Evolutionary conservation across 2,329 filamentous ascomycete species (phyloP).

Genomic region (Simplicillium aogashimaense): DNA sequence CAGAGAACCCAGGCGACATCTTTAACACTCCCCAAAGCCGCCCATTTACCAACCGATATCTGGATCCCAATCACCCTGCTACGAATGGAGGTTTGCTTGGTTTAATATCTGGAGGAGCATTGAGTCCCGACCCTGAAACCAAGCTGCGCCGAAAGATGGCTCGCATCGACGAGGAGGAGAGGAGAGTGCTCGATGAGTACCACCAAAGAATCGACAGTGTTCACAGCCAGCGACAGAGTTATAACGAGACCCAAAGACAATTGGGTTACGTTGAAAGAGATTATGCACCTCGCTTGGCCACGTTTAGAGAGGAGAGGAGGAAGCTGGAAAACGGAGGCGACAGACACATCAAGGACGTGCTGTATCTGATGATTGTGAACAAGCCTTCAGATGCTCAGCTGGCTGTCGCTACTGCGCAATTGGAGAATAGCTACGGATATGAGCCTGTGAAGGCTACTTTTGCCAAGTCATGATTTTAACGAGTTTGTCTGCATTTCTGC

Average conservation of each 20-base stretch:
- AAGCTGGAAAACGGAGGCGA: constrained; percentile 6
- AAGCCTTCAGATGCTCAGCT: constrained; percentile 6
- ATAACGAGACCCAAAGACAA: constrained; percentile 6
- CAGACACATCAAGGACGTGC: constrained; percentile 6
- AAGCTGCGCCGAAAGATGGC: constrained; percentile 4
- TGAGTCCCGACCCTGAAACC: constrained; percentile 6
- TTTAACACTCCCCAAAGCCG: constrained; percentile 6
- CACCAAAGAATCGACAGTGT: constrained; percentile 5
- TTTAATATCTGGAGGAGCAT: constrained; percentile 6
- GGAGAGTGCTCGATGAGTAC: constrained; percentile 6
- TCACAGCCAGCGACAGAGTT: constrained; percentile 5
- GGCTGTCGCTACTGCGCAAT: constrained; percentile 5
- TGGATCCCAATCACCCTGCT: constrained; percentile 13
- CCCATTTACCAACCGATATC: constrained; percentile 18
- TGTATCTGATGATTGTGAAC: constrained; percentile 8
- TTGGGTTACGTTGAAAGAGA: constrained; percentile 6
- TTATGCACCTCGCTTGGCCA: constrained; percentile 6
- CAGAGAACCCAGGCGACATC: constrained; percentile 7
- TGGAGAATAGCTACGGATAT: constrained; percentile 2
- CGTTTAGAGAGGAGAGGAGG: constrained; percentile 5
- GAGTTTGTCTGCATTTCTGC: too few relatives aligned
- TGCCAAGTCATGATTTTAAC: too few relatives aligned
- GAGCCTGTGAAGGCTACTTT: too few relatives aligned
- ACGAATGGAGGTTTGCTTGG: constrained; percentile 8
- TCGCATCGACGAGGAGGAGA: constrained; percentile 5